Conservation (phyloP, 495 filamentous ascomycete species). For the Aspergillus conjunctus region DNA sequence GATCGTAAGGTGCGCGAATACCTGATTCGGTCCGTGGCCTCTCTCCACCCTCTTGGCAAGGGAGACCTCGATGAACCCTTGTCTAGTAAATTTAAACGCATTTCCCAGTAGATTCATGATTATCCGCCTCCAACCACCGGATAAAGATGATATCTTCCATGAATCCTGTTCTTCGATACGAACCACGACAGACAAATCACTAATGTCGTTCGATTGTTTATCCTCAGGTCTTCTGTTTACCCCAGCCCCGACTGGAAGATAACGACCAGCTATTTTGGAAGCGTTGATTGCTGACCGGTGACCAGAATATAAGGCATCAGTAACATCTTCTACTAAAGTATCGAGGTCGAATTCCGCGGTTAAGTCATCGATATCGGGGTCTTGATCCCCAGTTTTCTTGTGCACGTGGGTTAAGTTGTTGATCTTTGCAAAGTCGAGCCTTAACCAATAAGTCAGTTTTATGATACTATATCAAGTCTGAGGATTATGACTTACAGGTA, state of each 20-base stretch:
- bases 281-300: conserved; percentile 22
- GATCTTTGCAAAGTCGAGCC: conserved; percentile 59
- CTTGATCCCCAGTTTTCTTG: conserved; percentile 13
- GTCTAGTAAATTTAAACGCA: conserved; percentile 66
- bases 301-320: conserved; percentile 24
- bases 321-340: conserved; percentile 23
- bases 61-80: conserved; percentile 60
- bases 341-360: conserved; percentile 24
- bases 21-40: conserved; percentile 16
- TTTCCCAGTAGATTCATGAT: conserved; percentile 77
- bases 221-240: conserved; percentile 8
- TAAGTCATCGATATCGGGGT: conserved; percentile 15
- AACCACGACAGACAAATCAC: conserved; percentile 51
- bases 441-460: not conserved
- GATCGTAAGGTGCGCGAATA: conserved; percentile 50
- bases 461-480: not conserved
- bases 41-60: conserved; percentile 39
- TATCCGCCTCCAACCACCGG: conserved; percentile 64
- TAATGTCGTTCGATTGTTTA: conserved; percentile 8
- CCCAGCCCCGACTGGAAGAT: conserved; percentile 26
- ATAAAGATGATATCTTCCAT: conserved; percentile 59
- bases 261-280: conserved; percentile 21
- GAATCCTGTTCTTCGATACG: conserved; percentile 55
- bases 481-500: conserved; percentile 43
- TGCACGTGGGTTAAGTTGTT: conserved; percentile 41